These are phyloP conservation scores for Lepidium sativum DNA, from an alignment of 345 rosid genomes.

Conservation along the genomic window DNA sequence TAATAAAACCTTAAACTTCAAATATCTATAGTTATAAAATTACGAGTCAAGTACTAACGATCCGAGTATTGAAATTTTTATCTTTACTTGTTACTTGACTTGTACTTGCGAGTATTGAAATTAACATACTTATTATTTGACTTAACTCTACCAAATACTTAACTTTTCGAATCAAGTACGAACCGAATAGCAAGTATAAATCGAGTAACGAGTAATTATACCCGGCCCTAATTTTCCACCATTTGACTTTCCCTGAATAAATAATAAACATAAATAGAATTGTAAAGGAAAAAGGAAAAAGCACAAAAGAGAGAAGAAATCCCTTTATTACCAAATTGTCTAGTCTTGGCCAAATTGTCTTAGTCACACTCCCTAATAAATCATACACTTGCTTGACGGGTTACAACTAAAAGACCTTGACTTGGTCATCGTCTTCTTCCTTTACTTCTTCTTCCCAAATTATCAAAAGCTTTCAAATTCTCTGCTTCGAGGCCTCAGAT, in stretches of 20 bases:
- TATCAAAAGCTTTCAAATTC: neutral
- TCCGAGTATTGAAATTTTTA: no score
- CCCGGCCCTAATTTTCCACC: no score
- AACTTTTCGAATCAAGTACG: no score
- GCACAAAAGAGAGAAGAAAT: neutral
- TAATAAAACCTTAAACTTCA: no score
- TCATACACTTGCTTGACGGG: neutral
- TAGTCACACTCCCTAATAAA: neutral
- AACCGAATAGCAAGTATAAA: no score
- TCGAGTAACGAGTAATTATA: no score
- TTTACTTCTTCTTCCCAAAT: neutral
- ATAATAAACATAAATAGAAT: neutral
- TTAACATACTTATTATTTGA: no score
- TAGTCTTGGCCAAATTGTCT: neutral
- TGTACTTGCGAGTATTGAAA: no score
- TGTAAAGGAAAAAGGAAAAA: neutral
- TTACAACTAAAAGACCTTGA: neutral
- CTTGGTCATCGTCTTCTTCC: conserved; percentile 5
- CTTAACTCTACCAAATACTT: no score
- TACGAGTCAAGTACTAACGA: no score
- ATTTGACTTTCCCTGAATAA: neutral
- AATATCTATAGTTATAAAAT: no score
- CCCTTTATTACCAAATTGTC: neutral
- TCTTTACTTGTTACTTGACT: no score
- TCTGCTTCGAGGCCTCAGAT: neutral